Evolutionary conservation across 208 protist species (phyloP), one percentile per base, ranked within the genome.

Genomic region (Vickermania spadyakhi): DNA sequence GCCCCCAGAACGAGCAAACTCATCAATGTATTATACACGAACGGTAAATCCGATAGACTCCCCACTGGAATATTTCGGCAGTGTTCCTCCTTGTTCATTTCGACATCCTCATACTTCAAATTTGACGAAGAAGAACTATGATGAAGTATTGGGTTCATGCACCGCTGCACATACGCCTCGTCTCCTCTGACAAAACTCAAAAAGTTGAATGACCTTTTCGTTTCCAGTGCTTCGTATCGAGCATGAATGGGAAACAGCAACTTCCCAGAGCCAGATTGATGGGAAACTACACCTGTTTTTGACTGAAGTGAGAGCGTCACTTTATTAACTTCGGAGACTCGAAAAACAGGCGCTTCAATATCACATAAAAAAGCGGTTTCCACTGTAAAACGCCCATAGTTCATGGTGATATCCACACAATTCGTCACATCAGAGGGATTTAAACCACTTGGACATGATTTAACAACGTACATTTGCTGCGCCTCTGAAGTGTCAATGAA

Each of bases 201-300:
- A 25, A 81, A 2, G 0, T 75, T 77, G 60, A 90, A 86, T 1
- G 61, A 49, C 25, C 51, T 68, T 3, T 63, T 55, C 7, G 53
- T 59, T 50, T 91, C 77, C 4, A 84, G 57, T 1, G 62, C 67
- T 50, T 90, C 81, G 66, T 93, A 93, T 56, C 86, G 77, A 26
- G 76, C 73, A 67, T 93, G 83, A 68, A 93, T 89, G 3, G 86
- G 86, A 28, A 93, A 59, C n/a, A 82, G 49, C 1, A 92, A 68
- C 26, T 31, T 14, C 18, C 31, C 3, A 31, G 45, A 36, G 7
- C 11, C 5, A 23, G 31, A 13, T n/a, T 28, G 13, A 54, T 49
- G 41, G 18, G 11, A 18, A 49, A 49, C 41, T n/a, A n/a, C n/a
- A n/a, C n/a, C n/a, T n/a, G n/a, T n/a, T n/a, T n/a, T n/a, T n/a